Percentiles rank a stretch among this genome's conserved stretches.
Conservation (phyloP, 768 basidiomycete species). For the Cyclocybe aegerita region DNA sequence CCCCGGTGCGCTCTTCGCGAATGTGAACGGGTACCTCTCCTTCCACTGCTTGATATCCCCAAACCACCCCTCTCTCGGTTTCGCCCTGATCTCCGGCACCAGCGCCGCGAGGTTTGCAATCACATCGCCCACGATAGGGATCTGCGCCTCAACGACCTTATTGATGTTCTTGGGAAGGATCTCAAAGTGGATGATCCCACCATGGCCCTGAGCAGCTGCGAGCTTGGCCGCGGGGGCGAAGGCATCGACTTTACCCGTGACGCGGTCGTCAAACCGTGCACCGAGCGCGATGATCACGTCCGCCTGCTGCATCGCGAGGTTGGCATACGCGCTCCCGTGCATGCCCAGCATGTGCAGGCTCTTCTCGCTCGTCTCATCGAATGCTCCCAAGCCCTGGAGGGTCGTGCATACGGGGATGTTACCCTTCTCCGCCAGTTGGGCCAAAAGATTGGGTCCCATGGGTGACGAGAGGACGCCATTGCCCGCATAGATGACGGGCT, state of each 20-base stretch:
- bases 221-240: slow-evolving; percentile 91
- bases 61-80: slow-evolving; percentile 80
- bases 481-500: slow-evolving; percentile 93
- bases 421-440: slow-evolving; percentile 74
- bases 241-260: slow-evolving; percentile 86
- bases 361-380: slow-evolving; percentile 84
- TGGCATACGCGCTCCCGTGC: slow-evolving; percentile 98
- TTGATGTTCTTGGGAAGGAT: slow-evolving; percentile 99
- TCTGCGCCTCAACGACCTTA: slow-evolving; percentile 94
- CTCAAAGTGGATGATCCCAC: slow-evolving; percentile 99
- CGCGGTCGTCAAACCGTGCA: slow-evolving; percentile 96
- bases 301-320: slow-evolving; percentile 95
- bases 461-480: slow-evolving; percentile 84
- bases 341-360: slow-evolving; percentile 98
- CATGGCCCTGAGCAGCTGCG: slow-evolving; percentile 81
- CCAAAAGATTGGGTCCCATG: slow-evolving; percentile 79
- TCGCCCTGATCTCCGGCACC: slow-evolving; percentile 70
- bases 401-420: slow-evolving; percentile 99
- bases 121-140: slow-evolving; percentile 94
- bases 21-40: slow-evolving; percentile 86
- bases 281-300: slow-evolving; percentile 98
- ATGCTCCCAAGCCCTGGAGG: slow-evolving; percentile 92
- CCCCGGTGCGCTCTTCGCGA: slow-evolving; percentile 59
- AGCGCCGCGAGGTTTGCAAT: slow-evolving; percentile 77
- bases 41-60: slow-evolving; percentile 84